These are phyloP conservation scores for Metrosideros polymorpha DNA, from an alignment of 441 rosid species.

Conservation along the genomic window DNA sequence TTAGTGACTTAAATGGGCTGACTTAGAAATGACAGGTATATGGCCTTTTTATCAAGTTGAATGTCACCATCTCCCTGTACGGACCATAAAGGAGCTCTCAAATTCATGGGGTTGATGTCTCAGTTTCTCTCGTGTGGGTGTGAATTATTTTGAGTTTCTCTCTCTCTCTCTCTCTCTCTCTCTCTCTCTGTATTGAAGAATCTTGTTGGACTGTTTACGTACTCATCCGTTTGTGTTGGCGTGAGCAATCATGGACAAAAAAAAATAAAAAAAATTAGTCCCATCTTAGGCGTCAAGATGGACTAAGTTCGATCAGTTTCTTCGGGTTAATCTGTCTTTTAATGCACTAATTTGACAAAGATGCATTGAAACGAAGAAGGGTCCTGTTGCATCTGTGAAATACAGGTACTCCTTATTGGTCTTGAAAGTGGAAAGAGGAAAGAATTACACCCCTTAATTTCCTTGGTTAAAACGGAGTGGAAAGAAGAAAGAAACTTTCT, in stretches of 20 bases:
- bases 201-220: background rate
- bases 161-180: too few relatives aligned
- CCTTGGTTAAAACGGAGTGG: too few relatives aligned
- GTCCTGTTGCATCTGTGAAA: background rate
- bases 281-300: background rate
- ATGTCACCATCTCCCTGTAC: slow-evolving; percentile 5
- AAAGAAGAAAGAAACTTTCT: background rate
- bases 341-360: background rate
- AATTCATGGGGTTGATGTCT: background rate
- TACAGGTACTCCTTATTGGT: background rate
- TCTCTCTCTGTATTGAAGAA: background rate
- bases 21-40: slow-evolving; percentile 1
- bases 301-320: background rate
- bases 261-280: background rate
- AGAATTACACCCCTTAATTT: background rate
- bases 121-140: background rate
- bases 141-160: background rate
- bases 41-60: background rate
- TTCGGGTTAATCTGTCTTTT: background rate
- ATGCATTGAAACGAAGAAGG: background rate
- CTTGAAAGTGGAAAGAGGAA: background rate
- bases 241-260: background rate
- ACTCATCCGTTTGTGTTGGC: background rate
- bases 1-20: background rate
- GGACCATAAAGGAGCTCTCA: background rate